Evolutionary conservation across 257 asterid genomes (phyloP).

Genomic region (Striga asiatica): DNA sequence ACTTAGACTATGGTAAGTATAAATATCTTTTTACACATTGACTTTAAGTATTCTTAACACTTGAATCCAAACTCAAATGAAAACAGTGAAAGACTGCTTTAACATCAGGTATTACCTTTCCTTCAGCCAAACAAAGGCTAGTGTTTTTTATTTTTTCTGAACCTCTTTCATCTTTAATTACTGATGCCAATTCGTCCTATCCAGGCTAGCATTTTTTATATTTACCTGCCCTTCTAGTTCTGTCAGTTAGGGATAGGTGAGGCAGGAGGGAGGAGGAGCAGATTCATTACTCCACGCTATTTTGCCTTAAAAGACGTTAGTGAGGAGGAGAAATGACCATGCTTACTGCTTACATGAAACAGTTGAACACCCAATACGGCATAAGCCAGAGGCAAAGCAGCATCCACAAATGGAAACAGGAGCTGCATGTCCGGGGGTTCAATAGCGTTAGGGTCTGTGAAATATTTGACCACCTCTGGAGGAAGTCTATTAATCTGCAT

Average conservation of each 20-base stretch:
- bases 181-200: background rate
- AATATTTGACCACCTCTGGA: conserved; percentile 71
- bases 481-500: conserved; percentile 71
- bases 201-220: background rate
- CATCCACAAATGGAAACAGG: conserved; percentile 62
- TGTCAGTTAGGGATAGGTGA: background rate
- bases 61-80: background rate
- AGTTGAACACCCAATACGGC: conserved; percentile 70
- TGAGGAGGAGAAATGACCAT: background rate
- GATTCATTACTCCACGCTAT: background rate
- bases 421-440: conserved; percentile 92
- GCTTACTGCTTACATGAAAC: conserved; percentile 55
- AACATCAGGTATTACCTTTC: background rate
- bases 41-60: background rate
- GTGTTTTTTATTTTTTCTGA: background rate
- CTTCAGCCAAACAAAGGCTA: background rate
- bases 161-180: background rate
- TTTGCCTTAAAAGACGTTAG: background rate
- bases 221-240: background rate
- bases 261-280: background rate
- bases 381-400: conserved; percentile 78
- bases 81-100: background rate
- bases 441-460: conserved; percentile 73
- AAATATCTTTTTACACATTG: background rate
- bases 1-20: background rate